phyloP scores from a whole-genome alignment of 768 basidiomycete species.

The Hericium erinaceus region DNA sequence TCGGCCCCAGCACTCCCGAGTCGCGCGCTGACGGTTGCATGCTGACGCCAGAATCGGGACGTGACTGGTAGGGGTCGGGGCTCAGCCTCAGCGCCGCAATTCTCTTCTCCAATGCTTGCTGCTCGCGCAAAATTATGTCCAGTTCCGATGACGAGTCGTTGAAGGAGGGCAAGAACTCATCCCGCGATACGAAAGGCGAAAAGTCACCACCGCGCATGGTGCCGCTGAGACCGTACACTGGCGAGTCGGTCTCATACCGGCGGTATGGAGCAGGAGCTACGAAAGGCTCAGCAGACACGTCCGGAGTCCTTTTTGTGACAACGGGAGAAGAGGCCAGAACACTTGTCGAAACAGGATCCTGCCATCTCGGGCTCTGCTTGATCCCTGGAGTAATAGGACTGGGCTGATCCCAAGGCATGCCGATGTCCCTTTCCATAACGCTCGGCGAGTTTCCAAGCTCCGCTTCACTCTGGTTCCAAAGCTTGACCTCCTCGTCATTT shows the following conservation, averaged over 20 bases:
- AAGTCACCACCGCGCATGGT: conserved; percentile 16
- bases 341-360: too few species aligned
- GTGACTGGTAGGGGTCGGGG: background rate
- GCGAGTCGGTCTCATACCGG: conserved; percentile 24
- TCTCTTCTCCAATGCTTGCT: conserved; percentile 53
- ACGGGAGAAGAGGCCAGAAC: too few species aligned
- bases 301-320: too few species aligned
- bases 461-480: conserved; percentile 25
- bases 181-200: conserved; percentile 3
- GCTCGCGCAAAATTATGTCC: conserved; percentile 43
- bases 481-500: conserved; percentile 21
- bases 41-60: background rate
- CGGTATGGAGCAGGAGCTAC: background rate
- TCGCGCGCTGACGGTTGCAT: background rate
- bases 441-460: conserved; percentile 19
- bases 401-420: background rate
- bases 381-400: conserved; percentile 6
- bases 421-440: background rate
- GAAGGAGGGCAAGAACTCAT: conserved; percentile 28
- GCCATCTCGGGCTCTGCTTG: background rate
- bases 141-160: conserved; percentile 17
- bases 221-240: conserved; percentile 37
- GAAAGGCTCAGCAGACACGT: background rate
- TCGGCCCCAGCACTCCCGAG: background rate
- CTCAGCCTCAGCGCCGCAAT: conserved; percentile 49